Conservation (phyloP, 1,284 basidiomycete genomes). For the Papiliotrema nemorosa region DNA sequence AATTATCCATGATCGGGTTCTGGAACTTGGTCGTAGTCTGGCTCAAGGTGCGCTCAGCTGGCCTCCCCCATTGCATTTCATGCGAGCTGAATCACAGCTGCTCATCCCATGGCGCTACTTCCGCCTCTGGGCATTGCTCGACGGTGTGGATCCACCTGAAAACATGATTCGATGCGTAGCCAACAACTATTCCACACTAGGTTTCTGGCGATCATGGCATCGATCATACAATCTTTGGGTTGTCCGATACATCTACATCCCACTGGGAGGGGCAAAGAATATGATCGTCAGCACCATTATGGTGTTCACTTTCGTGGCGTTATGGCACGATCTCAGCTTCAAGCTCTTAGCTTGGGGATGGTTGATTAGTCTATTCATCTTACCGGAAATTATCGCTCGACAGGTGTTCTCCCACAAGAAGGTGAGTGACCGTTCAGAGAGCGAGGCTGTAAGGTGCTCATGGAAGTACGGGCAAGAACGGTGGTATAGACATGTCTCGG, state of each 20-base stretch:
- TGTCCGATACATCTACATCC: slow-evolving; percentile 91
- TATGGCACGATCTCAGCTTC: slow-evolving; percentile 95
- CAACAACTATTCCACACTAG: slow-evolving; percentile 93
- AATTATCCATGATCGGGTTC: slow-evolving; percentile 90
- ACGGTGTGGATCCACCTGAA: slow-evolving; percentile 90
- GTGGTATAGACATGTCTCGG: slow-evolving; percentile 88
- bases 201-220: slow-evolving; percentile 98
- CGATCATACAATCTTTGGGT: slow-evolving; percentile 96
- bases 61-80: neutral
- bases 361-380: slow-evolving; percentile 85
- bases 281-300: slow-evolving; percentile 66
- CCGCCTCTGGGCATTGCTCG: slow-evolving; percentile 85
- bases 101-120: slow-evolving; percentile 97
- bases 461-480: slow-evolving; percentile 60
- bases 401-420: slow-evolving; percentile 61
- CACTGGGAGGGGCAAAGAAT: slow-evolving; percentile 71
- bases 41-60: slow-evolving; percentile 70
- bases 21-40: slow-evolving; percentile 97
- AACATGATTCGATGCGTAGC: slow-evolving; percentile 98
- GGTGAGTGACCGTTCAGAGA: slow-evolving; percentile 53
- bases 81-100: slow-evolving; percentile 53
- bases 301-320: slow-evolving; percentile 95
- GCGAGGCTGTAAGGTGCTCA: neutral
- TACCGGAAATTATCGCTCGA: slow-evolving; percentile 74
- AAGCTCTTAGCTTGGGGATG: slow-evolving; percentile 92